Base-by-base conservation (phyloP, 164 flowering plant species). In the Liriodendron chinense region DNA sequence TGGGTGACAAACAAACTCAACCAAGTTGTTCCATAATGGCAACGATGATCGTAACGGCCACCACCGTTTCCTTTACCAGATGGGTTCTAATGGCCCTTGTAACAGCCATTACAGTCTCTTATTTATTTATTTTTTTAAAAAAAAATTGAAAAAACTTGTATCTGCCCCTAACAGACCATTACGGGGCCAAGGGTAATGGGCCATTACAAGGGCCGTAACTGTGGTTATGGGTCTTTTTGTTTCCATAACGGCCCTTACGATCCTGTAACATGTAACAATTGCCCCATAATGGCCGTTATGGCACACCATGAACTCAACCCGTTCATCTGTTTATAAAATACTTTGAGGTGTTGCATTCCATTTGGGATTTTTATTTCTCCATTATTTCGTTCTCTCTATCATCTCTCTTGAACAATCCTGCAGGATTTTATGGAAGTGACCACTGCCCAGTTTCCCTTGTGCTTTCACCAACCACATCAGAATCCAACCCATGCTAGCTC, bases 351-450 rank as follows among this genome's bases (percentile, higher is more conserved):
- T 34, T 34, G 43, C 43, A 34, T 34, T 34, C 43, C 43, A 34
- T 34, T 34, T 7, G 7, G 26, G 24, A n/a, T 64, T 64, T 26
- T 23, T 13, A n/a, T 21, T 64, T 64, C 67, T 64, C 24, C 67
- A 0, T 64, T 13, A 9, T 24, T 64, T 24, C 67, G 10, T 20
- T 20, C 28, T 23, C 50, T 53, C 7, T 50, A 23, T 34, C 22
- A 59, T 70, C 63, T 64, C 69, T 23, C 69, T 47, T 70, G 12
- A 64, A 20, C 71, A 53, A 63, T 34, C 47, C 12, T 82, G 78
- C 89, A 94, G 98, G 99, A 72, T 95, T 93, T 70, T 91, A 82
- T 73, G 99, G 99, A 66, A 95, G 99, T 71, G 99, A 95, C 77
- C 99, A 95, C 81, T 93, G 99, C 84, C 99, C 99, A 7, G 97